Conservation (phyloP, 129 eudicot genomes). For the Flaveria bidentis region DNA sequence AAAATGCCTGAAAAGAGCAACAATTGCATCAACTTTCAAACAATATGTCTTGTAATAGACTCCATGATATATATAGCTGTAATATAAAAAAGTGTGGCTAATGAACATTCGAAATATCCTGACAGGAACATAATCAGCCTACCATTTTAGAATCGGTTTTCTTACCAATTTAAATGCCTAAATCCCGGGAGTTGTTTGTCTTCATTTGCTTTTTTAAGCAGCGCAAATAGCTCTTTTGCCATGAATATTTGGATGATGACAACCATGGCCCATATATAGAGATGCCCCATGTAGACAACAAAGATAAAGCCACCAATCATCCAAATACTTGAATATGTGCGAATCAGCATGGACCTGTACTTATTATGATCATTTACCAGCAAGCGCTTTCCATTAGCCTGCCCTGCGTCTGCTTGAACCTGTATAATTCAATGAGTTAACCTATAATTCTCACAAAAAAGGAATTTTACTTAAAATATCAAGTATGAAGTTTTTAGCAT, state of each 20-base stretch:
- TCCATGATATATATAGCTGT: neutral
- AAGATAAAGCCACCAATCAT: conserved; percentile 94
- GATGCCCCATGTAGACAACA: conserved; percentile 93
- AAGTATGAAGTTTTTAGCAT: neutral
- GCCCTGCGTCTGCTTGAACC: conserved; percentile 51
- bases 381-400: conserved; percentile 57
- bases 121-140: neutral
- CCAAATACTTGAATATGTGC: conserved; percentile 84
- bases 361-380: conserved; percentile 73
- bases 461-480: neutral
- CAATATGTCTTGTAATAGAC: neutral
- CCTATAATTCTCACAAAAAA: neutral
- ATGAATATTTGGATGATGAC: conserved; percentile 87
- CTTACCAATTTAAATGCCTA: conserved; percentile 84
- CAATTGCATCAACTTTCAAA: conserved; percentile 6
- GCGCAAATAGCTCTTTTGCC: conserved; percentile 87
- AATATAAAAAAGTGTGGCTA: neutral
- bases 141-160: too few species aligned
- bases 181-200: conserved; percentile 90
- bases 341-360: conserved; percentile 83
- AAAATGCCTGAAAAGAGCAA: conserved; percentile 72
- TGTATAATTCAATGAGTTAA: conserved; percentile 21
- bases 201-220: conserved; percentile 72
- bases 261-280: conserved; percentile 92
- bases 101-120: neutral